Percentiles rank a stretch among this genome's conserved stretches.
Conservation (phyloP, 2,329 filamentous ascomycete genomes). For the Xylaria sp. region DNA sequence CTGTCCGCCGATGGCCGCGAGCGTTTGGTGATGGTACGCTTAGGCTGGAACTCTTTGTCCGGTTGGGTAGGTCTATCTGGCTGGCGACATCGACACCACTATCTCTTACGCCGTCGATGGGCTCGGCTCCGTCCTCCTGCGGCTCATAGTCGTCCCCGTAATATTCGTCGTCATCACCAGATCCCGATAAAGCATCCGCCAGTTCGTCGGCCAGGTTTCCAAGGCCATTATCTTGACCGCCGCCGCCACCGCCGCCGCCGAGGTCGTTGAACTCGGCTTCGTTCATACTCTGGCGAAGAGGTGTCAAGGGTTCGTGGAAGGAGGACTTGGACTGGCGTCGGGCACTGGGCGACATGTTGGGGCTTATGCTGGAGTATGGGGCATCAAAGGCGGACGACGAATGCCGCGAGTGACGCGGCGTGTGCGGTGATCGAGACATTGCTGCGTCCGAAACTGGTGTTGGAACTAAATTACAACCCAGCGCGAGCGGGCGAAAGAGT, state of each 20-base stretch:
- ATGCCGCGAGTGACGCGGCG: slow-evolving; percentile 69
- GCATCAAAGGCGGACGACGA: slow-evolving; percentile 65
- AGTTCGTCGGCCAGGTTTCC: slow-evolving; percentile 86
- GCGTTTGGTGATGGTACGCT: slow-evolving; percentile 56
- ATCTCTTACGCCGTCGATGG: slow-evolving; percentile 52
- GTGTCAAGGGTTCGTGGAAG: slow-evolving; percentile 61
- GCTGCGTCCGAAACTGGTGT: slow-evolving; percentile 6
- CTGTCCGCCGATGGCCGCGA: slow-evolving; percentile 62
- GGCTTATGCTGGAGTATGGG: slow-evolving; percentile 52
- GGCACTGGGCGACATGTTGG: slow-evolving; percentile 57
- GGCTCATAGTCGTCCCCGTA: slow-evolving; percentile 55
- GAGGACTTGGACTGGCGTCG: slow-evolving; percentile 64
- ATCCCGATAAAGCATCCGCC: slow-evolving; percentile 76
- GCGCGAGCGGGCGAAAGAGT: slow-evolving; percentile 9
- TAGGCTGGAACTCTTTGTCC: slow-evolving; percentile 55
- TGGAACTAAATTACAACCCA: neutral
- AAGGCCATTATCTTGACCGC: slow-evolving; percentile 65
- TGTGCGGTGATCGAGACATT: slow-evolving; percentile 63
- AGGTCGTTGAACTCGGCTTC: slow-evolving; percentile 62
- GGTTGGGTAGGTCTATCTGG: slow-evolving; percentile 45
- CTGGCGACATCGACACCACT: slow-evolving; percentile 58
- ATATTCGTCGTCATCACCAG: slow-evolving; percentile 68
- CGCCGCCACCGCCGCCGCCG: slow-evolving; percentile 53
- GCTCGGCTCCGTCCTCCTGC: slow-evolving; percentile 42
- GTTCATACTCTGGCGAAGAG: slow-evolving; percentile 59